These are phyloP conservation scores for Leccinum boreale DNA, from an alignment of 768 basidiomycete genomes.

Conservation along the genomic window DNA sequence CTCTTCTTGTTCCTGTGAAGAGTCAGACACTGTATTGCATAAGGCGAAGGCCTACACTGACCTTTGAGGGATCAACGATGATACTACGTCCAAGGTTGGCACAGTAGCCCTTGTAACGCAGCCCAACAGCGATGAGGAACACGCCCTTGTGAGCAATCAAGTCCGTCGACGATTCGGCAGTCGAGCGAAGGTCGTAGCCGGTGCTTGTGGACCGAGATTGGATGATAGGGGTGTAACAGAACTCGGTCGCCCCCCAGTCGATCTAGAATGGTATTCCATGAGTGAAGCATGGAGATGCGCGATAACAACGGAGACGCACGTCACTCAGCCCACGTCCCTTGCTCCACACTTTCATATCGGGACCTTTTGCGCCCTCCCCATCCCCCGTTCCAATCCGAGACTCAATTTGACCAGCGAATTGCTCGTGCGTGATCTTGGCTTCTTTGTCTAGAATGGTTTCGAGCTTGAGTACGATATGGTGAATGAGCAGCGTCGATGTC, in stretches of 20 bases:
- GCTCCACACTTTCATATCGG: constrained; percentile 92
- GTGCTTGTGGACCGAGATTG: constrained; percentile 82
- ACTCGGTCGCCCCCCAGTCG: constrained; percentile 89
- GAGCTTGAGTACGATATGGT: constrained; percentile 85
- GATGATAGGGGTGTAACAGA: constrained; percentile 93
- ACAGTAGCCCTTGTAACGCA: constrained; percentile 92
- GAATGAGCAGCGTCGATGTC: constrained; percentile 79
- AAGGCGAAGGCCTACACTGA: constrained; percentile 26
- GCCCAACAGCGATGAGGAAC: constrained; percentile 79
- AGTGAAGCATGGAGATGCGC: neutral
- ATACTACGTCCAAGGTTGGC: constrained; percentile 91
- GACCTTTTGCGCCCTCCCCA: constrained; percentile 64
- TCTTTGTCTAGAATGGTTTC: constrained; percentile 91
- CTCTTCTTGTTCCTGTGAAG: constrained; percentile 79
- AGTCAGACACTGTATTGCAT: neutral
- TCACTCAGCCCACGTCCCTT: constrained; percentile 71
- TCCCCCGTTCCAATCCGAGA: constrained; percentile 76
- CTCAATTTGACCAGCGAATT: constrained; percentile 83
- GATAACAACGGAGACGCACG: constrained; percentile 42
- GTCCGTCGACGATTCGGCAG: constrained; percentile 82
- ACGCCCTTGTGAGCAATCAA: constrained; percentile 86
- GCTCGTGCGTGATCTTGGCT: constrained; percentile 85
- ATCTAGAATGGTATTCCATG: constrained; percentile 45
- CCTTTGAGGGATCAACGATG: constrained; percentile 90
- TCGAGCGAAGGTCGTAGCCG: constrained; percentile 86